phyloP scores from a whole-genome alignment of 2,329 filamentous ascomycete genomes.

The Colletotrichum lindemuthianum region DNA sequence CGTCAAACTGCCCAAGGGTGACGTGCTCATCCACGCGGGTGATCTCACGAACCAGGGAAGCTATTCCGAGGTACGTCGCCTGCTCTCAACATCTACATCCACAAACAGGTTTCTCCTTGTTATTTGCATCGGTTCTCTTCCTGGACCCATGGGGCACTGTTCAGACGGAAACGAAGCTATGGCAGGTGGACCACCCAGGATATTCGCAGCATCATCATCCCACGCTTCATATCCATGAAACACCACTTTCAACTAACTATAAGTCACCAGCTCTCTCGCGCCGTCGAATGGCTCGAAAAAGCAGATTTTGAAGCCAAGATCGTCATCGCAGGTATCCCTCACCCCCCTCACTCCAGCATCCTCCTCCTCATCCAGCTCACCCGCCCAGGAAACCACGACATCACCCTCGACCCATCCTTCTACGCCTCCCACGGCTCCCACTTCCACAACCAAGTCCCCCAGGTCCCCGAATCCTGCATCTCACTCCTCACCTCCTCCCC shows the following conservation, averaged over 20 bases:
- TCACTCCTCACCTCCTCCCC: slow-evolving; percentile 62
- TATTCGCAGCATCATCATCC: slow-evolving; percentile 14
- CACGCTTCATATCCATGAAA: too few relatives aligned
- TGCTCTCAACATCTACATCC: neutral
- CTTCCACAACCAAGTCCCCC: slow-evolving; percentile 66
- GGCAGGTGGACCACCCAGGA: slow-evolving; percentile 4
- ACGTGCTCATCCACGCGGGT: slow-evolving; percentile 80
- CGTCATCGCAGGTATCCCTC: slow-evolving; percentile 69
- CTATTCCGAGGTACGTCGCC: slow-evolving; percentile 57
- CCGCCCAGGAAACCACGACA: slow-evolving; percentile 76
- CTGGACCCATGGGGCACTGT: slow-evolving; percentile 13
- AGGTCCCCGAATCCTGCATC: slow-evolving; percentile 64
- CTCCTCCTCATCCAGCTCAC: neutral
- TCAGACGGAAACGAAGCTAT: slow-evolving; percentile 18
- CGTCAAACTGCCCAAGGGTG: slow-evolving; percentile 73
- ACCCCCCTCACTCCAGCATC: neutral
- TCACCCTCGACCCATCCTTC: slow-evolving; percentile 74
- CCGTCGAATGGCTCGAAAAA: slow-evolving; percentile 73
- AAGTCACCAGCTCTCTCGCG: slow-evolving; percentile 60
- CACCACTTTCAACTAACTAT: too few relatives aligned
- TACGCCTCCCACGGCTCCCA: slow-evolving; percentile 61
- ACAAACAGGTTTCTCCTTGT: slow-evolving; percentile 10
- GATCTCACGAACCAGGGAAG: slow-evolving; percentile 81
- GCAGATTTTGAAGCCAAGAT: slow-evolving; percentile 77
- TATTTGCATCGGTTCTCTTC: neutral